These are phyloP conservation scores for Favolaschia claudopus DNA, from an alignment of 768 basidiomycete species.

Conservation along the genomic window DNA sequence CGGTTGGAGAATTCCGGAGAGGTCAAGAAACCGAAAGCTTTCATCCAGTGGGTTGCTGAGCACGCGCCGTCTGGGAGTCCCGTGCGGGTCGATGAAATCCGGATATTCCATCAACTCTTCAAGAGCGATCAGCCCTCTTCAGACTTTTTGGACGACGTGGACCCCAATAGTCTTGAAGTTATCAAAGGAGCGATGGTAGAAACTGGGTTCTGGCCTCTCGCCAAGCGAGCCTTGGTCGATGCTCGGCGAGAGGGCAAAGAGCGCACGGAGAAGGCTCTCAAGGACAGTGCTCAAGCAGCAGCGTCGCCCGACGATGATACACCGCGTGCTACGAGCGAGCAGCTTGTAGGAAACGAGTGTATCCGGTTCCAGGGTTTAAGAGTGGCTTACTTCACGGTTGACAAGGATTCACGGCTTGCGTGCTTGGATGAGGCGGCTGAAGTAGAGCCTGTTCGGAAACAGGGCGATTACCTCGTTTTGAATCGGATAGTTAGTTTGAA, in stretches of 20 bases:
- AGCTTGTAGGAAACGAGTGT: constrained; percentile 89
- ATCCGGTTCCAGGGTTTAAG: constrained; percentile 97
- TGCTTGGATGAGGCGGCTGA: constrained; percentile 64
- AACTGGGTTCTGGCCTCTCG: constrained; percentile 86
- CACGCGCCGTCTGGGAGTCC: constrained; percentile 81
- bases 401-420: constrained; percentile 80
- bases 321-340: constrained; percentile 77
- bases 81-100: constrained; percentile 85
- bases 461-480: constrained; percentile 83
- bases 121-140: constrained; percentile 89
- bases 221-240: constrained; percentile 67
- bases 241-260: constrained; percentile 71
- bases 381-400: constrained; percentile 93
- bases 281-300: constrained; percentile 47
- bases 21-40: constrained; percentile 86
- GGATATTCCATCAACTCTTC: constrained; percentile 93
- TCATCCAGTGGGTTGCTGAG: constrained; percentile 97
- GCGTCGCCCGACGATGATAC: constrained; percentile 55
- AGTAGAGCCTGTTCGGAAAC: constrained; percentile 50
- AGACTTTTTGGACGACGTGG: constrained; percentile 86
- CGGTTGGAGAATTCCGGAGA: constrained; percentile 74
- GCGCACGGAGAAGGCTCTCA: constrained; percentile 68
- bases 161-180: constrained; percentile 81
- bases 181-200: constrained; percentile 87
- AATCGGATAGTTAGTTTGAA: constrained; percentile 95